These are phyloP conservation scores for Graphilbum sp. DNA, from an alignment of 2,329 filamentous ascomycete genomes.

Conservation along the genomic window DNA sequence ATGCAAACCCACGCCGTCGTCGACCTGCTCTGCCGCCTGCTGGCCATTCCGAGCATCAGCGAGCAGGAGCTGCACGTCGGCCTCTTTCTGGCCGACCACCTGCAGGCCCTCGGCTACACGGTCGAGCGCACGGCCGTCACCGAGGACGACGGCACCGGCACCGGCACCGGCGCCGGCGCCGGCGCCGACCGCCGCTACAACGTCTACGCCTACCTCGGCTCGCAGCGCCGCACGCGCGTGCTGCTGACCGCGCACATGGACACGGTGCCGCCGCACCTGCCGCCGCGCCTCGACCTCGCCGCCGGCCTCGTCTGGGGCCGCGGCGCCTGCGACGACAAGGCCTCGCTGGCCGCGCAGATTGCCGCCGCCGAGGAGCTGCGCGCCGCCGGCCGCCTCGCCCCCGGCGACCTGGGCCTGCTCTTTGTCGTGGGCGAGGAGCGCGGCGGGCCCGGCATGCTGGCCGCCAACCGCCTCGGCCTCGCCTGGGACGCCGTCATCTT, in stretches of 20 bases:
- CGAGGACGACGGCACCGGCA: too few species aligned
- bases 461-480: background rate
- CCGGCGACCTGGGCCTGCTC: background rate
- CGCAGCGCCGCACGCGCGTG: background rate
- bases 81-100: background rate
- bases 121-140: background rate
- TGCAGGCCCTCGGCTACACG: background rate
- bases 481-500: background rate
- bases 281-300: background rate
- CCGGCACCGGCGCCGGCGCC: too few species aligned
- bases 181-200: background rate
- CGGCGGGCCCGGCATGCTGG: background rate
- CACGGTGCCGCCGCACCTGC: background rate
- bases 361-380: background rate
- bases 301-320: background rate
- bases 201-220: background rate
- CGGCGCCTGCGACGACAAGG: background rate
- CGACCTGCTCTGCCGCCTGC: background rate
- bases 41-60: background rate
- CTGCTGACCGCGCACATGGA: background rate
- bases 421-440: conserved; percentile 1
- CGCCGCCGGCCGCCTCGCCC: background rate
- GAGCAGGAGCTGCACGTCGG: background rate
- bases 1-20: background rate
- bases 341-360: background rate